A percentile compares a stretch with the other conserved stretches of the same genome.
Evolutionary conservation across 257 asterid genomes (phyloP).

Genomic region (Fraxinus excelsior): DNA sequence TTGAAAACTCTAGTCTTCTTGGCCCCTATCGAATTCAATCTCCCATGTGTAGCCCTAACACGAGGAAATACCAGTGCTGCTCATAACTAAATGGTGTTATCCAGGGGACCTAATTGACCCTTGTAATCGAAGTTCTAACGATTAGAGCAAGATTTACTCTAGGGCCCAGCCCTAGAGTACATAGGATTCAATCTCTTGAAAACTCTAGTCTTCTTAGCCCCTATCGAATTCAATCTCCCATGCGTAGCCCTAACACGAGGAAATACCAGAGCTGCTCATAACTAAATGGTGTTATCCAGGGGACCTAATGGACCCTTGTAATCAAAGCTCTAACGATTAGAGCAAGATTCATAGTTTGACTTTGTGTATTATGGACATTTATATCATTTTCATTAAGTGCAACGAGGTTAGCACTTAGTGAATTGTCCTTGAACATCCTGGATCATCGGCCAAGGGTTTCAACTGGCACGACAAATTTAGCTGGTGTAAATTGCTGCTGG

Average conservation of each 20-base stretch:
- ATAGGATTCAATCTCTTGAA: not conserved
- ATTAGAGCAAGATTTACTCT: not conserved
- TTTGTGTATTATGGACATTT: not conserved
- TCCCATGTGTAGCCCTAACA: not conserved
- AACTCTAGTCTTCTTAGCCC: not conserved
- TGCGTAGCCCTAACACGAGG: not conserved
- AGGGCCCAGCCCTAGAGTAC: too few species aligned
- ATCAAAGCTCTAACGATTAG: too few species aligned
- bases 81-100: too few species aligned
- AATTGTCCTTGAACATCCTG: not conserved
- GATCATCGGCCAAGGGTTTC: not conserved
- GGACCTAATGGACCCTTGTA: too few species aligned
- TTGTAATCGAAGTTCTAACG: too few species aligned
- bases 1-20: not conserved
- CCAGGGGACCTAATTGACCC: too few species aligned
- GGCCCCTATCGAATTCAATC: not conserved
- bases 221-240: not conserved
- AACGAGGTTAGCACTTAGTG: not conserved
- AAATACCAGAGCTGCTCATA: not conserved
- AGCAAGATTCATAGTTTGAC: not conserved
- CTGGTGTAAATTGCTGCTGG: not conserved
- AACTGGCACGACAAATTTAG: not conserved
- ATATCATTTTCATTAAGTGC: not conserved
- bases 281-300: too few species aligned
- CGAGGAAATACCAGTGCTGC: not conserved